phyloP scores from a whole-genome alignment of 192 early-diverging fungal species.

The Spizellomyces sp. region DNA sequence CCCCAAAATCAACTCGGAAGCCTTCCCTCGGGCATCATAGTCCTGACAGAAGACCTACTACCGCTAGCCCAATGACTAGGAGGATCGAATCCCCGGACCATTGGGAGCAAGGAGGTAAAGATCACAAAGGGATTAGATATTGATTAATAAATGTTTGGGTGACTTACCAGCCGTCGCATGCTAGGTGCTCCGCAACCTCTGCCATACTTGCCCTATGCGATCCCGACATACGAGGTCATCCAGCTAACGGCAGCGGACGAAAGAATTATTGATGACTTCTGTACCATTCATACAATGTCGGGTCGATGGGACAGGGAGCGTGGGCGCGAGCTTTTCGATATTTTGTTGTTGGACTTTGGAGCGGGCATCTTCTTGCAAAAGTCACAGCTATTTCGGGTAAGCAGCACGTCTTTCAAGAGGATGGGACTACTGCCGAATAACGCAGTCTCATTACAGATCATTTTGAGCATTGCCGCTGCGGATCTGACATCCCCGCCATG shows the following conservation, averaged over 20 bases:
- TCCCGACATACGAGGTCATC: slow-evolving; percentile 28
- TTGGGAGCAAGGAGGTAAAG: background rate
- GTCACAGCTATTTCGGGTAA: slow-evolving; percentile 37
- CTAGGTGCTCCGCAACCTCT: slow-evolving; percentile 9
- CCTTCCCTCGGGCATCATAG: slow-evolving; percentile 2
- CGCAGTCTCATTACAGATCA: background rate
- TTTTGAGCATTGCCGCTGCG: background rate
- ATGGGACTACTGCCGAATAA: background rate
- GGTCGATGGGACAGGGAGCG: slow-evolving; percentile 5
- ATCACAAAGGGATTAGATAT: background rate
- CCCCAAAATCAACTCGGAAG: background rate
- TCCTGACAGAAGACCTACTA: background rate
- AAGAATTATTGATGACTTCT: slow-evolving; percentile 37
- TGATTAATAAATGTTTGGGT: background rate
- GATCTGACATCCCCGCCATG: background rate
- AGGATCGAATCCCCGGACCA: background rate
- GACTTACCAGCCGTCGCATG: background rate
- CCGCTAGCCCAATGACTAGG: background rate
- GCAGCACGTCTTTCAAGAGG: background rate
- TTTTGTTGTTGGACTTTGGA: slow-evolving; percentile 36
- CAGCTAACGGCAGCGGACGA: slow-evolving; percentile 35
- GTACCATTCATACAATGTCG: slow-evolving; percentile 4
- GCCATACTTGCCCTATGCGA: slow-evolving; percentile 28
- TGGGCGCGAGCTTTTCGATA: slow-evolving; percentile 27
- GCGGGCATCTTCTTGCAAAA: slow-evolving; percentile 34